Evolutionary conservation across 371 early-diverging fungal species (phyloP).

Genomic region (Apophysomyces sp.): DNA sequence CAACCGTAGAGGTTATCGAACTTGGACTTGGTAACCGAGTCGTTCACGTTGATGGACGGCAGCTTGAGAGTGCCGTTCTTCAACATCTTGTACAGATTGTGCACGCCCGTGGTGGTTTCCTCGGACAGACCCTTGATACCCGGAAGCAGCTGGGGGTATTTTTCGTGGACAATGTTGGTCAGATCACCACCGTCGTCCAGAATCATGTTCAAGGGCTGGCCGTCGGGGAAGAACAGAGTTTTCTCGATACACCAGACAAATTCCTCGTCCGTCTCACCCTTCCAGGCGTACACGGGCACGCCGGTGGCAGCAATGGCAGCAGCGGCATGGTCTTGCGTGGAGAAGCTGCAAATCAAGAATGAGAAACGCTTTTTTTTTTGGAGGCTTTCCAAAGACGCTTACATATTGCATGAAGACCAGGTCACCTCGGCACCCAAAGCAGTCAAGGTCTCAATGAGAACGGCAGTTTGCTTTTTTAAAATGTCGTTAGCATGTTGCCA

Average conservation of each 20-base stretch:
- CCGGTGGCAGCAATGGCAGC: slow-evolving; percentile 86
- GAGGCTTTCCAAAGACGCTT: slow-evolving; percentile 2
- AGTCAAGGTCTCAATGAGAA: slow-evolving; percentile 96
- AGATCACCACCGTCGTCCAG: slow-evolving; percentile 99
- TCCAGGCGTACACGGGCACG: slow-evolving; percentile 91
- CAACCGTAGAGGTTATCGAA: slow-evolving; percentile 99
- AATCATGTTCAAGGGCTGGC: slow-evolving; percentile 97
- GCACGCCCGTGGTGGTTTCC: slow-evolving; percentile 99
- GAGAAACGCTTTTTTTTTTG: background rate
- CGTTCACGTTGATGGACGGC: slow-evolving; percentile 99
- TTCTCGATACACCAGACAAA: slow-evolving; percentile 99
- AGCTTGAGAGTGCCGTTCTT: slow-evolving; percentile 94
- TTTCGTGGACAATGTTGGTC: slow-evolving; percentile 95
- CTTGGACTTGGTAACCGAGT: slow-evolving; percentile 99
- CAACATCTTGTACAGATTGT: slow-evolving; percentile 97
- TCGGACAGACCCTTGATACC: slow-evolving; percentile 96
- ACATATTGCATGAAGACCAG: slow-evolving; percentile 99
- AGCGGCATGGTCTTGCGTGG: slow-evolving; percentile 97
- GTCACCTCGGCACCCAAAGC: slow-evolving; percentile 97
- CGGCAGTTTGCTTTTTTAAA: slow-evolving; percentile 77
- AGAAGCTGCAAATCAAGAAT: slow-evolving; percentile 58
- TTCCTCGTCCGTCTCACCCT: slow-evolving; percentile 98
- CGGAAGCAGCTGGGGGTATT: slow-evolving; percentile 81
- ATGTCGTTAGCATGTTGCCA: too few relatives aligned
- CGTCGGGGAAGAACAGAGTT: slow-evolving; percentile 93